A percentile compares a stretch with the other conserved stretches of the same genome.
Conservation (phyloP, 768 basidiomycete species). For the Boletus pseudo-olivaceus region DNA sequence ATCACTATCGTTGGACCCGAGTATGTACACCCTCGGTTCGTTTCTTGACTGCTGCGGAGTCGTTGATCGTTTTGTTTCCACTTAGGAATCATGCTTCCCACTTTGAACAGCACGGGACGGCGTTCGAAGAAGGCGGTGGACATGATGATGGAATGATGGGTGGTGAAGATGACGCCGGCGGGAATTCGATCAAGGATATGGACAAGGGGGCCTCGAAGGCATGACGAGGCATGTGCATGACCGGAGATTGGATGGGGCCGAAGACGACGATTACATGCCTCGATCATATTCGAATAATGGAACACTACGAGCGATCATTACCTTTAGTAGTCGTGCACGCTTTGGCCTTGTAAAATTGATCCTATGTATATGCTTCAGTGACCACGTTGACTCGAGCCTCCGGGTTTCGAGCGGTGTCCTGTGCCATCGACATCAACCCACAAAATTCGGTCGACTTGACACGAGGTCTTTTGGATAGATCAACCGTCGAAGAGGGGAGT, state of each 20-base stretch:
- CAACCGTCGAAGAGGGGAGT: not conserved
- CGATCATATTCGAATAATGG: not conserved
- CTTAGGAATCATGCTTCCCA: conserved; percentile 69
- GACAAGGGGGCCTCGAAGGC: not conserved
- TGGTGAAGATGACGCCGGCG: conserved; percentile 19
- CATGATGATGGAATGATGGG: conserved; percentile 40
- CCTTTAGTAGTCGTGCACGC: not conserved
- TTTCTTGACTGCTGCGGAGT: too few species aligned
- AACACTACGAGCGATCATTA: too few species aligned
- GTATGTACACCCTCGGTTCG: conserved; percentile 38
- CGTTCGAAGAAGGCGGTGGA: conserved; percentile 73
- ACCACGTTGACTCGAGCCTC: not conserved
- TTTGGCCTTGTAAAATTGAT: not conserved
- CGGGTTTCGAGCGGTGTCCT: not conserved
- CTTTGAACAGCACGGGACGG: conserved; percentile 80
- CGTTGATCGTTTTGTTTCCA: not conserved
- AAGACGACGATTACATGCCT: not conserved
- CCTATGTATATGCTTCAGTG: not conserved
- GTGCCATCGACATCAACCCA: not conserved
- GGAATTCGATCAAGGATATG: conserved; percentile 6
- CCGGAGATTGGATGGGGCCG: too few species aligned
- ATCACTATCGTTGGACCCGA: conserved; percentile 78
- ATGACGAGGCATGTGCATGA: not conserved
- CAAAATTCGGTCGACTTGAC: not conserved
- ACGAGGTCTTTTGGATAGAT: not conserved